Evolutionary conservation across 495 filamentous ascomycete species (phyloP).

Genomic region (Penicillium pancosmium): DNA sequence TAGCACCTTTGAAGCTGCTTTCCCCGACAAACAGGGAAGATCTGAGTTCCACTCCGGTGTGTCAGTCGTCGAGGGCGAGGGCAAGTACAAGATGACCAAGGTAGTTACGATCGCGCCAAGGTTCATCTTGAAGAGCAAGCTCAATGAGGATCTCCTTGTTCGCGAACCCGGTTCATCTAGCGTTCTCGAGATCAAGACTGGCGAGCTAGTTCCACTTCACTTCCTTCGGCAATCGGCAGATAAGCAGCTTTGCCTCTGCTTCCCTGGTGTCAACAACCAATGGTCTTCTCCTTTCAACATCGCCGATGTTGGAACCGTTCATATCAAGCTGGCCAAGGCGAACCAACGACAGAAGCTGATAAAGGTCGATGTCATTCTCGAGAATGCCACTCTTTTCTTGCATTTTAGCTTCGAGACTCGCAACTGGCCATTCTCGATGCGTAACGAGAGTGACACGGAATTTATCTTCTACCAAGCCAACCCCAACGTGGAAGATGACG

Average conservation of each 20-base stretch:
- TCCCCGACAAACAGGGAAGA: constrained; percentile 69
- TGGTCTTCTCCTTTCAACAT: constrained; percentile 99
- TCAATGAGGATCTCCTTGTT: constrained; percentile 83
- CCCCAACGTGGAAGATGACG: constrained; percentile 76
- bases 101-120: constrained; percentile 91
- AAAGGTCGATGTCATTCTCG: constrained; percentile 85
- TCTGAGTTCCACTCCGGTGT: constrained; percentile 89
- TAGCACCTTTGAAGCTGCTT: constrained; percentile 80
- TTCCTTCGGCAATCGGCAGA: constrained; percentile 76
- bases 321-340: constrained; percentile 90
- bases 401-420: constrained; percentile 87
- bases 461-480: constrained; percentile 93
- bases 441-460: constrained; percentile 94
- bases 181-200: constrained; percentile 71
- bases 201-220: constrained; percentile 78
- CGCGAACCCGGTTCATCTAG: constrained; percentile 88
- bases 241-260: constrained; percentile 92
- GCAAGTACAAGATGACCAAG: constrained; percentile 97
- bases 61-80: constrained; percentile 84
- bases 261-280: constrained; percentile 92
- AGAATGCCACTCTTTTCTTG: constrained; percentile 88
- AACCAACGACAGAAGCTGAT: constrained; percentile 88
- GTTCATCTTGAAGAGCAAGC: constrained; percentile 92
- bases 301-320: constrained; percentile 84
- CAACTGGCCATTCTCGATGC: constrained; percentile 97